Evolutionary conservation across 495 filamentous ascomycete genomes (phyloP).

Genomic region (Thermothielavioides terrestris): DNA sequence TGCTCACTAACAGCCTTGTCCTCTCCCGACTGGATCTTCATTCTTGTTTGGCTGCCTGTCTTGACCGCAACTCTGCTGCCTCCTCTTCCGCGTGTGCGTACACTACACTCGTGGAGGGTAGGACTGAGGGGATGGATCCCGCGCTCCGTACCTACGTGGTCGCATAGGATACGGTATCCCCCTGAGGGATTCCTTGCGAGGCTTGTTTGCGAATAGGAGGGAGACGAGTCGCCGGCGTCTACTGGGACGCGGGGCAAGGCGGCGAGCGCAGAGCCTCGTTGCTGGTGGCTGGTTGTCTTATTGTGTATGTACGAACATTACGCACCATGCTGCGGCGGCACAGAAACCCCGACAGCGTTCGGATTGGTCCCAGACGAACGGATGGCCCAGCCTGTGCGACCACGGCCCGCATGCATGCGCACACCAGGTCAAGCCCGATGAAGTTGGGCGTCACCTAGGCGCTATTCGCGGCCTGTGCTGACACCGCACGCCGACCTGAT

Average conservation of each 20-base stretch:
- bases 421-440: background rate
- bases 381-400: background rate
- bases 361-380: background rate
- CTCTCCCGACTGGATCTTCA: background rate
- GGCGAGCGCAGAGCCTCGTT: no score
- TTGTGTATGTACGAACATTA: background rate
- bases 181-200: no score
- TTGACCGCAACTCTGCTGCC: background rate
- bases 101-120: no score
- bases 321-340: background rate
- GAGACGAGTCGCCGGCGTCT: no score
- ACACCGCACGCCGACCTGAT: background rate
- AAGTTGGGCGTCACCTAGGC: background rate
- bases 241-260: no score
- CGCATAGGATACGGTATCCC: no score
- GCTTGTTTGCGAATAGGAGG: no score
- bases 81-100: background rate
- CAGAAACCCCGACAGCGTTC: no score
- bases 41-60: background rate
- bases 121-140: no score
- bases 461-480: background rate
- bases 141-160: no score
- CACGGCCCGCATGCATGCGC: background rate
- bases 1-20: background rate
- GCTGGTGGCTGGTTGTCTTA: background rate